Conservation (phyloP, 208 protist genomes). For the Porcisia deanei region DNA sequence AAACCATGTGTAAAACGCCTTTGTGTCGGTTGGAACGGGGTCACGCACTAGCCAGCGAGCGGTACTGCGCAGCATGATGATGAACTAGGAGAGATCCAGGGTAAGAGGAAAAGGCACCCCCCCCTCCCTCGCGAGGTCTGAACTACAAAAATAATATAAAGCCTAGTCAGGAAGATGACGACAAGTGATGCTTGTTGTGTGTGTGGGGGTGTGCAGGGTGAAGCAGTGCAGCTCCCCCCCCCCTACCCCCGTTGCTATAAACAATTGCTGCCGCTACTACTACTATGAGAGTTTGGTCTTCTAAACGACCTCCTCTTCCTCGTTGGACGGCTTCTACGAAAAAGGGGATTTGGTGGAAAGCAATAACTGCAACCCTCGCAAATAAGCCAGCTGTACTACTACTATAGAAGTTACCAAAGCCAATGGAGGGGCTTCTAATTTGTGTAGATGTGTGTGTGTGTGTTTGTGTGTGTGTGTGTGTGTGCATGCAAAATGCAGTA, state of each 20-base stretch:
- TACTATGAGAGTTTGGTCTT: not conserved
- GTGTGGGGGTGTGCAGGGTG: not conserved
- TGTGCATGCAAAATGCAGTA: not conserved
- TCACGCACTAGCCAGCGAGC: constrained; percentile 68
- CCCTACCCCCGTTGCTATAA: not conserved
- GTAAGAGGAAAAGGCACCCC: not conserved
- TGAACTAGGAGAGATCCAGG: not conserved
- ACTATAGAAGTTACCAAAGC: not conserved
- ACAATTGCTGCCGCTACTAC: not conserved
- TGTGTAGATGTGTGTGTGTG: not conserved
- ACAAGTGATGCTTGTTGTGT: not conserved
- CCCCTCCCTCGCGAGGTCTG: not conserved
- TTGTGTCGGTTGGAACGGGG: constrained; percentile 86
- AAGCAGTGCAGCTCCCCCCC: not conserved
- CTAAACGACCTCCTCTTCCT: not conserved
- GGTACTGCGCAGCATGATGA: constrained; percentile 59
- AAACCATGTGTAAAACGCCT: constrained; percentile 91
- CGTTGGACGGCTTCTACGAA: not conserved
- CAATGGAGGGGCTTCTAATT: not conserved
- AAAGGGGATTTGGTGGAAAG: not conserved
- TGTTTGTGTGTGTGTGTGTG: not conserved
- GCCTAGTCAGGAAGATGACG: not conserved
- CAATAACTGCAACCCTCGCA: not conserved
- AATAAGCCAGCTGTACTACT: not conserved
- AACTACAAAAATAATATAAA: constrained; percentile 6